These are phyloP conservation scores for Phytophthora fragariaefolia DNA, from an alignment of 352 stramenopile genomes.

Conservation along the genomic window DNA sequence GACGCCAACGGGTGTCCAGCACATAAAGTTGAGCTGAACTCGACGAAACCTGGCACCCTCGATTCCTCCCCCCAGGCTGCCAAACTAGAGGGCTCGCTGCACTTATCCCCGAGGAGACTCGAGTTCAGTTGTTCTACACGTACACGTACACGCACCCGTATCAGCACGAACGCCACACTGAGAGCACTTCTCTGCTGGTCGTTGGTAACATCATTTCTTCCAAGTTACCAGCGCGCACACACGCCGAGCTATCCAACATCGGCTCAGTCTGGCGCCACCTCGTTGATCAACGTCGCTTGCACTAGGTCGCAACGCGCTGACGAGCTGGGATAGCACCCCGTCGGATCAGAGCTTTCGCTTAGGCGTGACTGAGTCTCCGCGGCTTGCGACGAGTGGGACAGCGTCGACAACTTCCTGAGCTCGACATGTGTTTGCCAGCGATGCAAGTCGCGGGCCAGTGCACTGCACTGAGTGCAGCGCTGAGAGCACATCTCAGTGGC, in stretches of 20 bases:
- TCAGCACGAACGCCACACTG: too few species aligned
- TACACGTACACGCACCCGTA: background rate
- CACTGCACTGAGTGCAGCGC: too few species aligned
- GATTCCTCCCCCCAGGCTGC: background rate
- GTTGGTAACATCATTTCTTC: conserved; percentile 1
- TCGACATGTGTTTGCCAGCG: conserved; percentile 19
- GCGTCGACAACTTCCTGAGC: conserved; percentile 4
- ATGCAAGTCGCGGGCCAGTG: conserved; percentile 7
- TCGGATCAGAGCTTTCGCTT: background rate
- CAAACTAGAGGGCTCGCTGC: background rate
- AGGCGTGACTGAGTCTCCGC: background rate
- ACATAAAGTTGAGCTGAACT: background rate
- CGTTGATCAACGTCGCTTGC: too few species aligned
- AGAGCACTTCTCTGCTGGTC: background rate
- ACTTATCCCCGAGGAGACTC: background rate
- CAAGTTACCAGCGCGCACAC: conserved; percentile 4
- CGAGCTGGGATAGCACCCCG: background rate
- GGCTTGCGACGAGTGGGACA: conserved; percentile 18
- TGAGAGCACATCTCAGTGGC: conserved; percentile 15
- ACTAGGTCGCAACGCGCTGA: background rate
- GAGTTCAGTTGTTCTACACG: too few species aligned
- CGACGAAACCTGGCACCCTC: background rate
- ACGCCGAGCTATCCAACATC: background rate
- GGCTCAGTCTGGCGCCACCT: background rate
- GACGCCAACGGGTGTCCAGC: background rate